A percentile compares a stretch with the other conserved stretches of the same genome.
phyloP scores from a whole-genome alignment of 768 basidiomycete species.

The Naganishia onofrii region DNA sequence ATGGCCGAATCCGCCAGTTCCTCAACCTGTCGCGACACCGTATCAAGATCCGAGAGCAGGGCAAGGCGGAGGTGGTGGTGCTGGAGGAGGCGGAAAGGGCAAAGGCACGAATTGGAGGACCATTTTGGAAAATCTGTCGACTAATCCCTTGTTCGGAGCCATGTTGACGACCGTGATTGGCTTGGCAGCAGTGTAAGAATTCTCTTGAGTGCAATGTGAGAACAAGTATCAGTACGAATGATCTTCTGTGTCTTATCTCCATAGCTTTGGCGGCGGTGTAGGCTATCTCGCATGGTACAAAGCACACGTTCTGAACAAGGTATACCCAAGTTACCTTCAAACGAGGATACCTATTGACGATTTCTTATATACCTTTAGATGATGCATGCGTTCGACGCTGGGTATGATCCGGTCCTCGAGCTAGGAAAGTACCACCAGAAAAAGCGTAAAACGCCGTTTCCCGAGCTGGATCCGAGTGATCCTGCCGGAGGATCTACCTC shows the following conservation, averaged over 20 bases:
- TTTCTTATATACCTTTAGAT: slow-evolving; percentile 60
- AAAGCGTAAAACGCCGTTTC: slow-evolving; percentile 42
- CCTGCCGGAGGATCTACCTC: slow-evolving; percentile 38
- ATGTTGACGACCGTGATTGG: slow-evolving; percentile 49
- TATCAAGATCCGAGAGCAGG: slow-evolving; percentile 27
- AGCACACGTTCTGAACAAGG: slow-evolving; percentile 74
- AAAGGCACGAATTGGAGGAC: slow-evolving; percentile 24
- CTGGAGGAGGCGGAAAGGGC: neutral
- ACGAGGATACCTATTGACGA: too few species aligned
- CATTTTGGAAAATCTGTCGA: slow-evolving; percentile 39
- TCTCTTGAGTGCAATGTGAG: too few species aligned
- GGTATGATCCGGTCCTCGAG: slow-evolving; percentile 80
- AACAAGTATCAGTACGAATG: too few species aligned
- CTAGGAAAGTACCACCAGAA: slow-evolving; percentile 56
- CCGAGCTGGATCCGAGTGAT: slow-evolving; percentile 15
- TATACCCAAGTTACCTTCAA: slow-evolving; percentile 45
- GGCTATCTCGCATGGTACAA: slow-evolving; percentile 79
- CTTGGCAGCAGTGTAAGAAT: slow-evolving; percentile 41
- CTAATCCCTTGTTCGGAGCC: slow-evolving; percentile 45
- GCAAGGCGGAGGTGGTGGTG: neutral
- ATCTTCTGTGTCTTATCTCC: neutral
- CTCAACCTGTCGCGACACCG: slow-evolving; percentile 43
- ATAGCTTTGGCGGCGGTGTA: slow-evolving; percentile 65
- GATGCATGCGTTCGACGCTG: slow-evolving; percentile 70
- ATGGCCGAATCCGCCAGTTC: slow-evolving; percentile 47